Evolutionary conservation across 148 eudicot species (phyloP).

Genomic region (Camellia japonica): DNA sequence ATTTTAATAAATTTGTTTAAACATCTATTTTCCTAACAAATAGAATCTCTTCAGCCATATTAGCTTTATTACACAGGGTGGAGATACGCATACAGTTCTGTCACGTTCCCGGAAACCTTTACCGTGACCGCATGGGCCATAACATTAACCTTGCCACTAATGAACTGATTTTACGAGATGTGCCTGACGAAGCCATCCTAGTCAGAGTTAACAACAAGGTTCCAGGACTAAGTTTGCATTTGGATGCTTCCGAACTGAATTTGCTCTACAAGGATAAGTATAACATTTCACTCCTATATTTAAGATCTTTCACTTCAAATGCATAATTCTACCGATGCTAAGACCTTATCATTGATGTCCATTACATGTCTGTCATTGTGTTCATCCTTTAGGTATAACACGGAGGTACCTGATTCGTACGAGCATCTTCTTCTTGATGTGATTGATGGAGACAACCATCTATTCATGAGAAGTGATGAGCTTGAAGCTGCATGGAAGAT

Average conservation of each 20-base stretch:
- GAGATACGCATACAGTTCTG: slow-evolving; percentile 41
- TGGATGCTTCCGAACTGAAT: slow-evolving; percentile 37
- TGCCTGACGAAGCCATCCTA: slow-evolving; percentile 42
- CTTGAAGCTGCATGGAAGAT: slow-evolving; percentile 36
- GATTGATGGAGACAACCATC: slow-evolving; percentile 41
- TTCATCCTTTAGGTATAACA: slow-evolving; percentile 25
- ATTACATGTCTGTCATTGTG: not conserved
- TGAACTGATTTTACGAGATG: slow-evolving; percentile 35
- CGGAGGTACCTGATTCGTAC: slow-evolving; percentile 38
- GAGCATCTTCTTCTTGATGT: slow-evolving; percentile 39
- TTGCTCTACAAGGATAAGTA: slow-evolving; percentile 40
- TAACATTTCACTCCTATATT: not conserved
- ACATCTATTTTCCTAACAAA: not conserved
- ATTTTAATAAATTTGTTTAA: not conserved
- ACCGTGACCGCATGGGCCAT: slow-evolving; percentile 29
- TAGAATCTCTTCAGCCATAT: not conserved
- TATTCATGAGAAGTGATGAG: slow-evolving; percentile 47
- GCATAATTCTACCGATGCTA: not conserved
- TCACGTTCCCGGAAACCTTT: slow-evolving; percentile 42
- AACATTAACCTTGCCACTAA: slow-evolving; percentile 35
- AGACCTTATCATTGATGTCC: not conserved
- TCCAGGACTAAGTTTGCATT: slow-evolving; percentile 39
- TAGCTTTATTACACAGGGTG: slow-evolving; percentile 26
- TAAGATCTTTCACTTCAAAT: not conserved
- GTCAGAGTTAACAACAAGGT: slow-evolving; percentile 39